phyloP scores from a whole-genome alignment of 768 basidiomycete species.

The Rhizopogon vulgaris region DNA sequence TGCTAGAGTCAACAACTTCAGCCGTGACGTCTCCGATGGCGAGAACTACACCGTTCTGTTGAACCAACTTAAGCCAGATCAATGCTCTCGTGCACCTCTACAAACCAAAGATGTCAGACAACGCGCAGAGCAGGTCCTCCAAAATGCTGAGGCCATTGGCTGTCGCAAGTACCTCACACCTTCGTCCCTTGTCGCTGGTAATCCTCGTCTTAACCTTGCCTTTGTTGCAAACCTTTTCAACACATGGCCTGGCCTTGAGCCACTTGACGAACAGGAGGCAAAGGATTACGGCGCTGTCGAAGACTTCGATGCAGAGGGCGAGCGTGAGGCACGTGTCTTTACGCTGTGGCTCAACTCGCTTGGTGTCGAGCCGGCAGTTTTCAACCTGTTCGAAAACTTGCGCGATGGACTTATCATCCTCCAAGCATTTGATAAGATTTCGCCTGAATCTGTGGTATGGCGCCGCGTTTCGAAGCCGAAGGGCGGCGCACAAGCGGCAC shows the following conservation, averaged over 20 bases:
- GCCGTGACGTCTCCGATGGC: constrained; percentile 92
- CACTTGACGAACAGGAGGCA: constrained; percentile 89
- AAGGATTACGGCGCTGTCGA: constrained; percentile 87
- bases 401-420: constrained; percentile 88
- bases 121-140: constrained; percentile 89
- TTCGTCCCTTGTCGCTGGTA: constrained; percentile 86
- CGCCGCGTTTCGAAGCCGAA: constrained; percentile 93
- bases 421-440: constrained; percentile 94
- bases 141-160: constrained; percentile 89
- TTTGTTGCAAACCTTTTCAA: constrained; percentile 99
- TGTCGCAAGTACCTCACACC: constrained; percentile 96
- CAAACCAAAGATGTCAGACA: constrained; percentile 77
- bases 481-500: constrained; percentile 35
- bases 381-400: constrained; percentile 94
- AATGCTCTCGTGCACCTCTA: constrained; percentile 87
- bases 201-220: constrained; percentile 94
- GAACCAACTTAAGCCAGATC: constrained; percentile 90
- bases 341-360: constrained; percentile 98
- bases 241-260: constrained; percentile 91
- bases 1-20: constrained; percentile 93
- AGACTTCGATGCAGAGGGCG: constrained; percentile 98
- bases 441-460: constrained; percentile 92
- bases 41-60: constrained; percentile 97
- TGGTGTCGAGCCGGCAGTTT: constrained; percentile 93
- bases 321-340: constrained; percentile 96